Conservation (phyloP, 208 protist species). For the Novymonas esmeraldas region DNA sequence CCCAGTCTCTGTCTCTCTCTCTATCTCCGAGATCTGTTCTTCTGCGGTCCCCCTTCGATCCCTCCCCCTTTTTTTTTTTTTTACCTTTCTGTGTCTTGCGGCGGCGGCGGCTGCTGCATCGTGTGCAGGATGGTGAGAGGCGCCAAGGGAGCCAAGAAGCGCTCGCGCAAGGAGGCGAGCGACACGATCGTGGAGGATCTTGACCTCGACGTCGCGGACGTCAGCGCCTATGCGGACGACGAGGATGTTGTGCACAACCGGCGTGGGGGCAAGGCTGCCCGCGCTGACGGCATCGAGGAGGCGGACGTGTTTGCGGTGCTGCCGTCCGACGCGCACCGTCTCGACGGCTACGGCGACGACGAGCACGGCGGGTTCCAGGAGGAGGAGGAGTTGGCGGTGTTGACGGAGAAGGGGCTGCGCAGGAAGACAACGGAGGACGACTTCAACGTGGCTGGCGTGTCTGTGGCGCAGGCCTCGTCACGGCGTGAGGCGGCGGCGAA, state of each 20-base stretch:
- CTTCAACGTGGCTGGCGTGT: slow-evolving; percentile 81
- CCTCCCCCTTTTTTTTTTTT: not conserved
- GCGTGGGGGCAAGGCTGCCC: slow-evolving; percentile 17
- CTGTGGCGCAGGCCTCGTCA: slow-evolving; percentile 21
- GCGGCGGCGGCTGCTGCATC: not conserved
- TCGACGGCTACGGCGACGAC: slow-evolving; percentile 86
- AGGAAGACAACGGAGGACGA: slow-evolving; percentile 67
- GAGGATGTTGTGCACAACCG: slow-evolving; percentile 79
- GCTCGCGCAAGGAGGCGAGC: slow-evolving; percentile 28
- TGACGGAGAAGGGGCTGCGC: slow-evolving; percentile 62
- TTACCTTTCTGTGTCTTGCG: not conserved
- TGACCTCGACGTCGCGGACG: slow-evolving; percentile 67
- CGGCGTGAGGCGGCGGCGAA: slow-evolving; percentile 15
- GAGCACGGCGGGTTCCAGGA: slow-evolving; percentile 75
- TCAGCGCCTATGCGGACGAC: slow-evolving; percentile 39
- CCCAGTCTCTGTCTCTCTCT: slow-evolving; percentile 1
- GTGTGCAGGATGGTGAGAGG: not conserved
- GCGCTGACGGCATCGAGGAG: slow-evolving; percentile 31
- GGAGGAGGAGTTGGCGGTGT: slow-evolving; percentile 80
- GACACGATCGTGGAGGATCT: slow-evolving; percentile 78
- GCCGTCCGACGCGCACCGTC: slow-evolving; percentile 83
- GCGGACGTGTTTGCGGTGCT: slow-evolving; percentile 43
- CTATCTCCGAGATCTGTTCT: too few relatives aligned
- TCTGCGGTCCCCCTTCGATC: not conserved
- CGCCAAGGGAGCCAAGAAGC: slow-evolving; percentile 26